phyloP scores from a whole-genome alignment of 2,329 filamentous ascomycete species.

The Nemania abortiva region DNA sequence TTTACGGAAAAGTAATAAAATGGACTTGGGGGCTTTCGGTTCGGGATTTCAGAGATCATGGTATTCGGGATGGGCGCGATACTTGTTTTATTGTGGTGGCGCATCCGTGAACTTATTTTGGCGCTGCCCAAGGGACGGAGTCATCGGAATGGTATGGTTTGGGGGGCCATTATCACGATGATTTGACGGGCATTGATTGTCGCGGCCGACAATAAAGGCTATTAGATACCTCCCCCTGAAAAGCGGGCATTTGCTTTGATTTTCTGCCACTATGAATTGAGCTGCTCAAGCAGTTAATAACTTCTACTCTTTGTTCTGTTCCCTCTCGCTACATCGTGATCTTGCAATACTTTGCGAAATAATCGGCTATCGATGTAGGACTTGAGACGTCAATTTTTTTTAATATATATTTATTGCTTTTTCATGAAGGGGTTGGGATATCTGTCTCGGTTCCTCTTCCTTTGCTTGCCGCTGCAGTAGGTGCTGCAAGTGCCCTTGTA shows the following conservation, averaged over 20 bases:
- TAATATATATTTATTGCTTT: too few relatives aligned
- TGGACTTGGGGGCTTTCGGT: neutral
- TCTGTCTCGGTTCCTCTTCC: neutral
- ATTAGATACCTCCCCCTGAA: constrained; percentile 22
- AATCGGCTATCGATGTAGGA: too few relatives aligned
- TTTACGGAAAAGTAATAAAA: constrained; percentile 32
- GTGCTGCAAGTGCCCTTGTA: constrained; percentile 14
- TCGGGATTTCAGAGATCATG: constrained; percentile 29
- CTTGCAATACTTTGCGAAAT: too few relatives aligned
- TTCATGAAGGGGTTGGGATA: too few relatives aligned
- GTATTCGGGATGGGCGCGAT: constrained; percentile 29
- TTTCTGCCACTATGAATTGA: neutral
- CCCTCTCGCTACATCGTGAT: neutral
- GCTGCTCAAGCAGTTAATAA: too few relatives aligned
- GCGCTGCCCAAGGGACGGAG: constrained; percentile 23
- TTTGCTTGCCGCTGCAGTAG: constrained; percentile 5
- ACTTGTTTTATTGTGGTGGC: neutral
- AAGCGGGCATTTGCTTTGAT: constrained; percentile 1
- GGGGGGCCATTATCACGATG: constrained; percentile 11
- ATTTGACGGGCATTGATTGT: constrained; percentile 2
- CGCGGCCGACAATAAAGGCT: neutral
- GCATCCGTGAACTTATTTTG: constrained; percentile 12
- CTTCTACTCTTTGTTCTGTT: neutral
- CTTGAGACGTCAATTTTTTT: too few relatives aligned
- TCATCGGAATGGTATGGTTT: neutral